A percentile compares a stretch with the other conserved stretches of the same genome.
Evolutionary conservation across 129 eudicot species (phyloP).

Genomic region (Logfia minima): DNA sequence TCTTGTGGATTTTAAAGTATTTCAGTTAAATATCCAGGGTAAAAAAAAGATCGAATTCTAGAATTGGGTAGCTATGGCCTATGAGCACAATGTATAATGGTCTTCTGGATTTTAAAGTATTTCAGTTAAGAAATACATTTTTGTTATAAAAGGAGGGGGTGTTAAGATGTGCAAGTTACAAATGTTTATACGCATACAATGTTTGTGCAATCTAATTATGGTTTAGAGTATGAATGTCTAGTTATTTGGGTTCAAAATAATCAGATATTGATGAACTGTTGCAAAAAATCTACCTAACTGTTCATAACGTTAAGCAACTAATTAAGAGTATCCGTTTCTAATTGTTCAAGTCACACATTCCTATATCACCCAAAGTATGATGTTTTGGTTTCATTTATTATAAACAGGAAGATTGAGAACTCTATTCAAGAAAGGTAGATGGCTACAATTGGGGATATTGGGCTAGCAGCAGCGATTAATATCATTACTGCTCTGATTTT

Average conservation of each 20-base stretch:
- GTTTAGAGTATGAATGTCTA: not conserved
- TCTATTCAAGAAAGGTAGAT: conserved; percentile 37
- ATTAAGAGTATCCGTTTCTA: not conserved
- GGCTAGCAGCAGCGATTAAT: conserved; percentile 71
- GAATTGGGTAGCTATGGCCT: no score
- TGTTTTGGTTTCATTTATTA: not conserved
- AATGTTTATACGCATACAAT: not conserved
- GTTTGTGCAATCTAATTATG: no score
- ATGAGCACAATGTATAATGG: not conserved
- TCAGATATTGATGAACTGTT: not conserved
- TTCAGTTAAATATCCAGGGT: not conserved
- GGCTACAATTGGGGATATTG: conserved; percentile 80
- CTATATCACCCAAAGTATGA: not conserved
- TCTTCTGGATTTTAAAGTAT: not conserved
- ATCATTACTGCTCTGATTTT: conserved; percentile 60
- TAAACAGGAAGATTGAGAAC: conserved; percentile 12
- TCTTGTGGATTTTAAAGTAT: not conserved
- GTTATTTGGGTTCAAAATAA: not conserved
- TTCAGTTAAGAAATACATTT: not conserved
- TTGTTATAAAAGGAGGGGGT: not conserved
- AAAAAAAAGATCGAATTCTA: not conserved
- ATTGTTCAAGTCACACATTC: not conserved
- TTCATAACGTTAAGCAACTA: not conserved
- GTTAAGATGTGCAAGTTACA: not conserved
- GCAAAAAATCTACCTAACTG: not conserved